Evolutionary conservation across 805 yeast genomes (phyloP).

Genomic region (Maudiozyma pseudohumilis): DNA sequence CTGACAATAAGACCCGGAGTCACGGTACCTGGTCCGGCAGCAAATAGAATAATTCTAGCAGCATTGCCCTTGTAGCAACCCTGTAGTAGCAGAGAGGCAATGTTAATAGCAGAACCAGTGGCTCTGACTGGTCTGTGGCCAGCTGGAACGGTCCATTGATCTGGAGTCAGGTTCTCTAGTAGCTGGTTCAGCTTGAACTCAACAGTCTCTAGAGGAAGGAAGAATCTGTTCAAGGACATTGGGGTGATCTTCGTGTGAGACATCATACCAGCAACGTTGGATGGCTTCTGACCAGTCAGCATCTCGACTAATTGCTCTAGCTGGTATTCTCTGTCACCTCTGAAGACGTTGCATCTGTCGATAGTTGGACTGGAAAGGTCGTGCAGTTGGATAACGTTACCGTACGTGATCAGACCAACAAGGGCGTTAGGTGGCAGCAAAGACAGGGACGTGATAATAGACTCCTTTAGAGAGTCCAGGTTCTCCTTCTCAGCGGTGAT

Average conservation of each 20-base stretch:
- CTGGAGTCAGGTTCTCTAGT: conserved; percentile 66
- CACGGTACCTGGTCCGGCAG: conserved; percentile 92
- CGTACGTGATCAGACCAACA: conserved; percentile 74
- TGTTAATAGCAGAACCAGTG: conserved; percentile 84
- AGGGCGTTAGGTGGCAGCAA: conserved; percentile 84
- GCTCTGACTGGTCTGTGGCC: conserved; percentile 82
- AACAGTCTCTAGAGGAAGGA: conserved; percentile 63
- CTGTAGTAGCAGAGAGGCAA: conserved; percentile 75
- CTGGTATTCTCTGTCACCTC: conserved; percentile 79
- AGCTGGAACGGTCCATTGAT: conserved; percentile 83
- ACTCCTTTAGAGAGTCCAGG: conserved; percentile 71
- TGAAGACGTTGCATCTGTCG: conserved; percentile 69
- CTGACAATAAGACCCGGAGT: conserved; percentile 93
- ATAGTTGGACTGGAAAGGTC: conserved; percentile 63
- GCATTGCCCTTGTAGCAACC: conserved; percentile 78
- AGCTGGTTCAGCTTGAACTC: conserved; percentile 76
- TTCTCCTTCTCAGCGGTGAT: conserved; percentile 85
- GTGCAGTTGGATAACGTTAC: conserved; percentile 84
- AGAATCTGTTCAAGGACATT: conserved; percentile 48
- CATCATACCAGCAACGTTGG: conserved; percentile 20
- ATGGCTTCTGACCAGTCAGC: conserved; percentile 47
- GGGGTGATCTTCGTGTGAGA: conserved; percentile 32
- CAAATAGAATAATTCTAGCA: conserved; percentile 78
- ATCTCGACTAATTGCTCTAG: conserved; percentile 47
- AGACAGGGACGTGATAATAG: conserved; percentile 63